Percentiles rank a stretch among this genome's conserved stretches.
These are phyloP conservation scores for Paramecium tetraurelia DNA, from an alignment of 73 alveolate genomes.

Conservation along the genomic window DNA sequence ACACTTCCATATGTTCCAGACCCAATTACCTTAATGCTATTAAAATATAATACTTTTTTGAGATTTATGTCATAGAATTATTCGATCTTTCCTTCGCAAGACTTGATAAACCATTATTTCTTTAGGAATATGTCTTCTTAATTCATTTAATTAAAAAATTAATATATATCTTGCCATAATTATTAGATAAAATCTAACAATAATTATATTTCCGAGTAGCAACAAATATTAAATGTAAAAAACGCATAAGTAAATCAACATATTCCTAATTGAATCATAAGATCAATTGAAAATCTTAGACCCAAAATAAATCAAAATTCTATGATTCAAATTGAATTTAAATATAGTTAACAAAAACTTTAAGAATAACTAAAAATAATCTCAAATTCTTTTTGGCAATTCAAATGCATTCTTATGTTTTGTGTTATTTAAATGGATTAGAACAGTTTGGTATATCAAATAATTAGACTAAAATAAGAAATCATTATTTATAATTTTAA, in stretches of 20 bases:
- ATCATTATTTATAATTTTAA: neutral
- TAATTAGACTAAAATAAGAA: neutral
- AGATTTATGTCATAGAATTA: slow-evolving; percentile 48
- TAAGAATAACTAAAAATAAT: no score
- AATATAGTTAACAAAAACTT: no score
- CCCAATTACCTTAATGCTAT: slow-evolving; percentile 72
- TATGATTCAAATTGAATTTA: no score
- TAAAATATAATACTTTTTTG: neutral
- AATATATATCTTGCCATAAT: neutral
- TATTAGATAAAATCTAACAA: neutral
- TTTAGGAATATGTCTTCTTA: slow-evolving; percentile 44
- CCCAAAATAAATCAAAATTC: no score
- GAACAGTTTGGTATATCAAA: neutral
- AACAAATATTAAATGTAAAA: neutral
- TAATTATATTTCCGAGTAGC: neutral
- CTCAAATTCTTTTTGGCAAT: neutral
- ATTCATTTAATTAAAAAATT: neutral
- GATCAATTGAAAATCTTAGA: neutral
- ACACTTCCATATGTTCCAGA: slow-evolving; percentile 93
- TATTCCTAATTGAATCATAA: neutral
- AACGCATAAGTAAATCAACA: neutral
- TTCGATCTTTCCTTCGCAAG: slow-evolving; percentile 53
- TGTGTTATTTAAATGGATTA: neutral
- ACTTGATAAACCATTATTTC: slow-evolving; percentile 61
- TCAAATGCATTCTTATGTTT: neutral